Evolutionary conservation across 2,329 filamentous ascomycete species (phyloP).

Genomic region (Cyphellophora europaea): DNA sequence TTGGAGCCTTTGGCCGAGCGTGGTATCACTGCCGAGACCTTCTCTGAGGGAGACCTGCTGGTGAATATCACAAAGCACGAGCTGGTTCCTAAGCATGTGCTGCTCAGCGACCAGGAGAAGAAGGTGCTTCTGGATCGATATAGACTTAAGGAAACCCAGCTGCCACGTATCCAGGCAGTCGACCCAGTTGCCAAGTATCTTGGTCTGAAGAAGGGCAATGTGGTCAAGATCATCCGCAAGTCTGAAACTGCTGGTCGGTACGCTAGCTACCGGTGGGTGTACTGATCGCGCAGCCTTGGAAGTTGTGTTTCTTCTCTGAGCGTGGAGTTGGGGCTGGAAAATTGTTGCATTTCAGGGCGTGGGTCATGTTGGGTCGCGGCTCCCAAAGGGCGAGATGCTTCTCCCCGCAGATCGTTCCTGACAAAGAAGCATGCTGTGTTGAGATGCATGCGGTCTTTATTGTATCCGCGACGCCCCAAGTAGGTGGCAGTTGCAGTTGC

Average conservation of each 20-base stretch:
- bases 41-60: slow-evolving; percentile 87
- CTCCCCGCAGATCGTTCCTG: too few species aligned
- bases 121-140: slow-evolving; percentile 75
- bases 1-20: slow-evolving; percentile 41
- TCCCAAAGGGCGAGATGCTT: too few species aligned
- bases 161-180: slow-evolving; percentile 81
- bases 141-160: slow-evolving; percentile 91
- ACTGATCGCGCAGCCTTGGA: too few species aligned
- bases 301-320: not conserved
- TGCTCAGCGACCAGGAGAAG: slow-evolving; percentile 88
- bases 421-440: too few species aligned
- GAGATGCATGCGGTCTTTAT: too few species aligned
- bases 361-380: too few species aligned
- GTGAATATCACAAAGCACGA: slow-evolving; percentile 99
- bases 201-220: slow-evolving; percentile 80
- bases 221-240: slow-evolving; percentile 96
- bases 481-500: too few species aligned
- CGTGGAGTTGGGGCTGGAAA: not conserved
- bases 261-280: slow-evolving; percentile 77
- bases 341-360: slow-evolving; percentile 1
- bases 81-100: slow-evolving; percentile 84
- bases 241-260: slow-evolving; percentile 94
- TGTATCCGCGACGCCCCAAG: too few species aligned
- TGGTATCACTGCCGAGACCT: slow-evolving; percentile 75
- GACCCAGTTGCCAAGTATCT: slow-evolving; percentile 91